Evolutionary conservation across 495 filamentous ascomycete genomes (phyloP).

Genomic region (Xylaria palmicola): DNA sequence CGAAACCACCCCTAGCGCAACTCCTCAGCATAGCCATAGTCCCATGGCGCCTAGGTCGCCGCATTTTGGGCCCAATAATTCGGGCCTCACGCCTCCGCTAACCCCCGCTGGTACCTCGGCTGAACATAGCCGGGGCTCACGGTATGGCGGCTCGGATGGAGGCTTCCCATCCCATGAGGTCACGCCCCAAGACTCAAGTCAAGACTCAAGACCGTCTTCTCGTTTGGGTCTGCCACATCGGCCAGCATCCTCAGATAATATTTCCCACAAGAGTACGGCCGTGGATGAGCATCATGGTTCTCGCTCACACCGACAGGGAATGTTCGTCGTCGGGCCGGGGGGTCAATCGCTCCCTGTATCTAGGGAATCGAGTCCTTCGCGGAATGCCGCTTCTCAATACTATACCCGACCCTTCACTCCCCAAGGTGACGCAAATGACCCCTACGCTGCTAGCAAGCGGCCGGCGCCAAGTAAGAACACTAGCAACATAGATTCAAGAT

Average conservation of each 20-base stretch:
- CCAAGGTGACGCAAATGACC: slow-evolving; percentile 78
- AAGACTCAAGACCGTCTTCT: slow-evolving; percentile 38
- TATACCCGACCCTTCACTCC: slow-evolving; percentile 73
- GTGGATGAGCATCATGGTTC: slow-evolving; percentile 30
- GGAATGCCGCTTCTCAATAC: slow-evolving; percentile 56
- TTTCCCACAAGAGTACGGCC: slow-evolving; percentile 24
- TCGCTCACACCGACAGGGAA: slow-evolving; percentile 58
- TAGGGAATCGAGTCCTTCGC: slow-evolving; percentile 61
- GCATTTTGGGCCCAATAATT: slow-evolving; percentile 42
- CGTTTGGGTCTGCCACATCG: slow-evolving; percentile 36
- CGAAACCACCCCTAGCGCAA: slow-evolving; percentile 38
- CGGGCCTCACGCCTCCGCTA: slow-evolving; percentile 80
- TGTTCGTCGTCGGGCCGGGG: slow-evolving; percentile 70
- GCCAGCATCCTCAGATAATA: slow-evolving; percentile 41
- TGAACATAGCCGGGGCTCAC: slow-evolving; percentile 29
- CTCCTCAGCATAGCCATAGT: slow-evolving; percentile 33
- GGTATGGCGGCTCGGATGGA: slow-evolving; percentile 26
- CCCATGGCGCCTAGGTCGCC: slow-evolving; percentile 43
- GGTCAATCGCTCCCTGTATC: slow-evolving; percentile 67
- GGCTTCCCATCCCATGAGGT: slow-evolving; percentile 48
- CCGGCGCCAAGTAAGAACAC: slow-evolving; percentile 68
- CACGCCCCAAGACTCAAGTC: slow-evolving; percentile 60
- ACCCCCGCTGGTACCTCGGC: slow-evolving; percentile 73
- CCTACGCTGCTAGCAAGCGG: slow-evolving; percentile 80
- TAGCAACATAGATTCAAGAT: slow-evolving; percentile 73